Conservation (phyloP, 352 stramenopile species). For the Phytophthora sp. region DNA sequence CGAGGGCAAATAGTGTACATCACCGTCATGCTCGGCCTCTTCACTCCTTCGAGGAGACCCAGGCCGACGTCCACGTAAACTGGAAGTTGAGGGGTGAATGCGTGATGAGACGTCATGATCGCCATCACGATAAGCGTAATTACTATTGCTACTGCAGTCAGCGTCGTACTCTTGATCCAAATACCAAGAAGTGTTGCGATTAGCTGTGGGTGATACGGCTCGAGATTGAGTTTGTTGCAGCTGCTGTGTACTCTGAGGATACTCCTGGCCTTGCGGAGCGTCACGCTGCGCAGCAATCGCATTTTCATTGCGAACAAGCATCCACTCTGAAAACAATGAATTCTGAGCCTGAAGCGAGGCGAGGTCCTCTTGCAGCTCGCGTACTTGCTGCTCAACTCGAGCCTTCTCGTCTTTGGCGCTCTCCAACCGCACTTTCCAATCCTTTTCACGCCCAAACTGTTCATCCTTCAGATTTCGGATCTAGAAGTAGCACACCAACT, state of each 20-base stretch:
- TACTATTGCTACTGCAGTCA: constrained; percentile 17
- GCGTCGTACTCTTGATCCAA: constrained; percentile 18
- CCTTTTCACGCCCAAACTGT: constrained; percentile 62
- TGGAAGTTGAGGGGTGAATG: neutral
- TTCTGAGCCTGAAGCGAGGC: constrained; percentile 65
- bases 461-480: constrained; percentile 78
- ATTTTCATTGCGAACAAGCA: constrained; percentile 78
- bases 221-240: constrained; percentile 5
- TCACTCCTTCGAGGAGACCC: neutral
- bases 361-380: constrained; percentile 68
- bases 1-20: neutral
- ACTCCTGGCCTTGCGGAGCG: constrained; percentile 3
- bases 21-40: constrained; percentile 8
- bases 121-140: neutral
- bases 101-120: constrained; percentile 1
- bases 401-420: constrained; percentile 53
- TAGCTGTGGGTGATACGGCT: neutral
- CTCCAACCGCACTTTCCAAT: constrained; percentile 70
- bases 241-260: neutral
- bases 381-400: constrained; percentile 45
- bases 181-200: constrained; percentile 16
- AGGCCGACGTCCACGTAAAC: neutral
- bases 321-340: constrained; percentile 77
- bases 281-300: constrained; percentile 38
- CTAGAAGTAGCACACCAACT: constrained; percentile 30